Percentiles rank a stretch among this genome's conserved stretches.
phyloP scores from a whole-genome alignment of 2,329 filamentous ascomycete species.

The Aureobasidium zeae region DNA sequence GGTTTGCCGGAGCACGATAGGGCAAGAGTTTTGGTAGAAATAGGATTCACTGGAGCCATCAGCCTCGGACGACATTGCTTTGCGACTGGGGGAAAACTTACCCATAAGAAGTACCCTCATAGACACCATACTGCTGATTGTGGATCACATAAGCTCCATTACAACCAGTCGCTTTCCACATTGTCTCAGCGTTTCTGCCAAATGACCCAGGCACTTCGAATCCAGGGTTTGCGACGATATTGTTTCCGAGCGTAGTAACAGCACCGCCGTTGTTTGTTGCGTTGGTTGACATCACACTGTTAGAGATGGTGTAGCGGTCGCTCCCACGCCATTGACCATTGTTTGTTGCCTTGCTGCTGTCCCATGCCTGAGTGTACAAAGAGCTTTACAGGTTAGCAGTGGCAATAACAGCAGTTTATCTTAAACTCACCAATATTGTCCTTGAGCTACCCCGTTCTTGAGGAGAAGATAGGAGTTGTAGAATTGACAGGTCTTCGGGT shows the following conservation, averaged over 20 bases:
- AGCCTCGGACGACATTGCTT: no score
- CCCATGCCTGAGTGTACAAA: constrained; percentile 19
- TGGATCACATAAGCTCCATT: neutral
- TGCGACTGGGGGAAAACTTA: no score
- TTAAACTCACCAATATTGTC: neutral
- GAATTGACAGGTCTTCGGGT: neutral
- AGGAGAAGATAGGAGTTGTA: neutral
- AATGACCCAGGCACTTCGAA: neutral
- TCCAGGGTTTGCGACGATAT: neutral
- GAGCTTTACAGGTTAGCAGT: neutral
- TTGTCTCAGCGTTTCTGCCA: neutral
- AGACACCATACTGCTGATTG: neutral
- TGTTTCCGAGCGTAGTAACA: neutral
- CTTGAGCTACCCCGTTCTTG: neutral
- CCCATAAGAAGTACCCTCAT: neutral
- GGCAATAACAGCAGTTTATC: neutral
- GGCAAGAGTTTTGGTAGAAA: neutral
- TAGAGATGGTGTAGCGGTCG: constrained; percentile 12
- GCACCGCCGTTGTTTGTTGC: no score
- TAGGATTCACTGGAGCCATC: neutral
- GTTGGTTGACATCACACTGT: constrained; percentile 1
- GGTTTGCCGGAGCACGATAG: neutral
- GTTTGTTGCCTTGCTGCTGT: constrained; percentile 18
- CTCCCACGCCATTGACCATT: constrained; percentile 12
- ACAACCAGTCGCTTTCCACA: no score